Evolutionary conservation across 2,329 filamentous ascomycete genomes (phyloP), one percentile per base, ranked within the genome.

Genomic region (Neopestalotiopsis rosae): DNA sequence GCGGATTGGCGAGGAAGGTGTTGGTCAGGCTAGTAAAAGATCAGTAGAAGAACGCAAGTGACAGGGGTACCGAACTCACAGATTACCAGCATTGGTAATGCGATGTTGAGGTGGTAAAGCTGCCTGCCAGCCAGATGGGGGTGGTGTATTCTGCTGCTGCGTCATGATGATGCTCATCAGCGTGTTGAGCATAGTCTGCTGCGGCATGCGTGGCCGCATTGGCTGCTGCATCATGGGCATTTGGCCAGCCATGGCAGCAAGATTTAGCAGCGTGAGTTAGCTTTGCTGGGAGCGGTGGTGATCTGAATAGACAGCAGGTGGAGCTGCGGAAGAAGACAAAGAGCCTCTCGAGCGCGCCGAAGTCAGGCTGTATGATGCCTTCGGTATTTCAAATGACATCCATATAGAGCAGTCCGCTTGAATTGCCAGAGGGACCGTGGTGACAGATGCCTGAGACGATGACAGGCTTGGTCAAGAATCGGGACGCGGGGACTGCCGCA

Each of bases 161-260:
- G 69, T 68, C 69, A 79, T 74, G 58, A 81, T 72, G 38, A 76
- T 71, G n/a, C 69, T 72, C 67, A 82, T 85, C 7, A 86, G 79
- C 17, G 80, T 72, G 56, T 81, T 76, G 64, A 80, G 78, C 73
- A 81, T 77, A 70, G 84, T 82, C 71, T 83, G 77, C 56, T 78
- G 76, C 61, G 78, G 77, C 68, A 82, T 81, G 69, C 79, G 79
- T 71, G 76, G 80, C 74, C 81, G 80, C 77, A 85, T 81, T 28
- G 24, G 24, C 79, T 85, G 81, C 77, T 80, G 82, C 86, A 89
- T 88, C 75, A 87, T 87, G 78, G 85, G 84, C 80, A 89, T 85
- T 74, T 88, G 89, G 76, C 85, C 87, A 81, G 87, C 87, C 87
- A 90, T 89, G 80, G 85, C 85, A 82, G 84, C 84, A 73, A 70